These are phyloP conservation scores for Globisporangium nunn DNA, from an alignment of 352 stramenopile species.

Conservation along the genomic window DNA sequence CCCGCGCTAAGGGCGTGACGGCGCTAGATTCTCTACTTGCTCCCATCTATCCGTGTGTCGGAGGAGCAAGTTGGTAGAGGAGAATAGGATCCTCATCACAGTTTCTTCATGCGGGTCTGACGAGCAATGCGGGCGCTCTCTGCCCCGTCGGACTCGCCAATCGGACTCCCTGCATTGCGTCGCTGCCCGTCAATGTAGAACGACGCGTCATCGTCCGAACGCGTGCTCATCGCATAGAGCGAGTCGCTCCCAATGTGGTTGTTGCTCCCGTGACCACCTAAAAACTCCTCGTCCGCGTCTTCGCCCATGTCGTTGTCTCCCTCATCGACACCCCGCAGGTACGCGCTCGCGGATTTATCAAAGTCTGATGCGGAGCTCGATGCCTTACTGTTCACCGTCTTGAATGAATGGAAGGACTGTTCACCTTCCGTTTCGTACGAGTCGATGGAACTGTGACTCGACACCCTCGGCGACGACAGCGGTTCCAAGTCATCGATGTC, in stretches of 20 bases:
- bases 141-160: background rate
- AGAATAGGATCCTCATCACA: slow-evolving; percentile 1
- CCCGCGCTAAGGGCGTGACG: background rate
- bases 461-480: slow-evolving; percentile 5
- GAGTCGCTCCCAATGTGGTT: slow-evolving; percentile 24
- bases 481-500: slow-evolving; percentile 5
- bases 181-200: slow-evolving; percentile 44
- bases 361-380: slow-evolving; percentile 16
- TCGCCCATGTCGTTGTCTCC: slow-evolving; percentile 23
- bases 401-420: slow-evolving; percentile 12
- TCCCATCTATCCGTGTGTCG: background rate
- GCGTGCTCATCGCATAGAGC: slow-evolving; percentile 46
- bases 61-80: background rate
- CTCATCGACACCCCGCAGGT: slow-evolving; percentile 23
- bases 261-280: slow-evolving; percentile 19
- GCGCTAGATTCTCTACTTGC: background rate
- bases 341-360: slow-evolving; percentile 19
- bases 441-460: slow-evolving; percentile 4
- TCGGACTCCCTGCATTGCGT: slow-evolving; percentile 5
- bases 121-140: background rate
- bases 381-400: slow-evolving; percentile 3
- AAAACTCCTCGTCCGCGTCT: slow-evolving; percentile 25
- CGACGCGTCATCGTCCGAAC: slow-evolving; percentile 49
- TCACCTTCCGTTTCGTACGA: slow-evolving; percentile 10
- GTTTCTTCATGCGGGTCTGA: slow-evolving; percentile 14